Conservation (phyloP, 2,329 filamentous ascomycete genomes). For the Fusarium paranaense region DNA sequence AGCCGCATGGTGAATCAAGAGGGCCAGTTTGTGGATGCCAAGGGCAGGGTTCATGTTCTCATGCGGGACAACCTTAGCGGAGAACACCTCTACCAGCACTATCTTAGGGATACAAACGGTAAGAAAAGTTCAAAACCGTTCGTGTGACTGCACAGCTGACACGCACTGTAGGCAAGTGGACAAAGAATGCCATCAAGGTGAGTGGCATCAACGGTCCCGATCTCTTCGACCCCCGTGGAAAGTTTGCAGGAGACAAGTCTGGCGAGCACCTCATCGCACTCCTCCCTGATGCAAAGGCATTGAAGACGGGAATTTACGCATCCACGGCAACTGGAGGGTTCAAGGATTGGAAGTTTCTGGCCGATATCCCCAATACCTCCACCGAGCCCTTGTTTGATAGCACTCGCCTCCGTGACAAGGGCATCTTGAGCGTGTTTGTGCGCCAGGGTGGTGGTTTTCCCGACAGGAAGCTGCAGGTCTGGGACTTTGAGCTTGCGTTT, state of each 20-base stretch:
- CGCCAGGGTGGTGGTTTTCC: conserved; percentile 23
- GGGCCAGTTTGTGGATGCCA: conserved; percentile 23
- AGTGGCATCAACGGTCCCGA: conserved; percentile 25
- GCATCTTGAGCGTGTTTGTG: conserved; percentile 19
- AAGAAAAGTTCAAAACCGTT: accelerated
- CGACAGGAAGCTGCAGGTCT: conserved; percentile 26
- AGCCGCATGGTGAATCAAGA: conserved; percentile 36
- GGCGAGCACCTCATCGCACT: conserved; percentile 24
- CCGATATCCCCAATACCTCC: conserved; percentile 21
- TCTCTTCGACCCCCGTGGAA: conserved; percentile 28
- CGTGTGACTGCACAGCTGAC: accelerated
- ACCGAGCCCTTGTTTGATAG: conserved; percentile 30
- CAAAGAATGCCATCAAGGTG: conserved; percentile 24
- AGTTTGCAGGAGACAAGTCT: conserved; percentile 21
- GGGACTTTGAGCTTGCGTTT: conserved; percentile 31
- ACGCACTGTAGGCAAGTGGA: conserved; percentile 2
- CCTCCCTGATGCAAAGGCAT: conserved; percentile 8
- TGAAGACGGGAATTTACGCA: conserved; percentile 13
- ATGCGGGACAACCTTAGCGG: conserved; percentile 28
- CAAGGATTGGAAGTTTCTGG: conserved; percentile 22
- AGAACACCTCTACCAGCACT: conserved; percentile 27
- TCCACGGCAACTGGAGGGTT: conserved; percentile 8
- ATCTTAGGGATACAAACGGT: conserved; percentile 12
- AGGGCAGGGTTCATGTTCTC: conserved; percentile 22
- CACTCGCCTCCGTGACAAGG: conserved; percentile 8